Conservation (phyloP, 2,329 filamentous ascomycete species). For the Claviceps pusilla region DNA sequence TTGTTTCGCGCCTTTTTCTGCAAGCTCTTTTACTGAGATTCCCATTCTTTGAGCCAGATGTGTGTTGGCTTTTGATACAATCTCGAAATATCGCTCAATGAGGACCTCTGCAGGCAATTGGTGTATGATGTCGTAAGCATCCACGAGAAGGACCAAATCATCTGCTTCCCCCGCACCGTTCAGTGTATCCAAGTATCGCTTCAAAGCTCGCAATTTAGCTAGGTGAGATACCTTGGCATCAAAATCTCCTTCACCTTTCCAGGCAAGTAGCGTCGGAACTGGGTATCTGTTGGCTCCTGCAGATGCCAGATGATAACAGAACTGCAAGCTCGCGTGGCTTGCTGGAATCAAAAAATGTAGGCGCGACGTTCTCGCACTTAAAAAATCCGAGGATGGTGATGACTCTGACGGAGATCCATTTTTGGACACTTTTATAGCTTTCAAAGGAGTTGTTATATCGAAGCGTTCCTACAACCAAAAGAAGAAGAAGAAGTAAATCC, state of each 20-base stretch:
- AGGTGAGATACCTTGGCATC: conserved; percentile 22
- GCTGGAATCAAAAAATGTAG: conserved; percentile 26
- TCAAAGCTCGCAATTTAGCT: conserved; percentile 23
- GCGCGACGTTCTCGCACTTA: conserved; percentile 12
- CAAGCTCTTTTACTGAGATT: conserved; percentile 16
- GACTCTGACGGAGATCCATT: neutral
- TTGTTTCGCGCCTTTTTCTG: conserved; percentile 18
- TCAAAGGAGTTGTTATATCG: neutral
- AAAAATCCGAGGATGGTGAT: neutral
- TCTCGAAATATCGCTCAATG: conserved; percentile 44
- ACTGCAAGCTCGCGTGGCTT: conserved; percentile 19
- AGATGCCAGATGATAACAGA: conserved; percentile 26
- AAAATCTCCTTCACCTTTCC: conserved; percentile 20
- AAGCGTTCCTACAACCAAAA: neutral
- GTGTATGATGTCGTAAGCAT: conserved; percentile 49
- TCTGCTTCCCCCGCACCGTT: conserved; percentile 22
- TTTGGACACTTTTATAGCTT: neutral
- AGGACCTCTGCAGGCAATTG: conserved; percentile 50
- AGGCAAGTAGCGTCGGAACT: conserved; percentile 23
- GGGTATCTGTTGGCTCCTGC: conserved; percentile 23
- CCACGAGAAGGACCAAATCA: conserved; percentile 48
- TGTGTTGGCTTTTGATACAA: conserved; percentile 36
- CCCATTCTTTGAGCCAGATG: conserved; percentile 36
- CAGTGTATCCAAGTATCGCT: conserved; percentile 20
- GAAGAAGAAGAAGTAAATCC: neutral